Base-by-base conservation (phyloP, 768 basidiomycete genomes). In the Lactifluus hygrophoroides region DNA sequence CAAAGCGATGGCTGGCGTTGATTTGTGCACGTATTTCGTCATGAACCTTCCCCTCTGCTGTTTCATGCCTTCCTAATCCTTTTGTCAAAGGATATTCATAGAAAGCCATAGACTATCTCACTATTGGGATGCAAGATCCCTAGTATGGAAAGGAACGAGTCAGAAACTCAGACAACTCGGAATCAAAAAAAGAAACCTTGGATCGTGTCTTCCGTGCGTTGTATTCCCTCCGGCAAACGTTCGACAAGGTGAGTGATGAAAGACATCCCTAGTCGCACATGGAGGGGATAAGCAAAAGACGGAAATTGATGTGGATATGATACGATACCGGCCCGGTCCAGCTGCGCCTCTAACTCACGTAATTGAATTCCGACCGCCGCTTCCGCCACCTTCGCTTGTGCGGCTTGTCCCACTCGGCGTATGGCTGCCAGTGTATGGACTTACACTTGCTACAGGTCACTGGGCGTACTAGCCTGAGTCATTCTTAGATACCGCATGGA, bases 21-120 rank as follows among this genome's bases (percentile, higher is more conserved):
- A 97, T 96, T 68, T 82, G 77, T 2, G 81, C 80, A 23, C 93
- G 77, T 63, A 89, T 74, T 64, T 80, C 74, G 68, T 96, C 94
- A 60, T 81, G 74, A 10, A 71, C 76, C 61, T 80, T 83, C 70
- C 92, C 94, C 56, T 85, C 74, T 0, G 85, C 83, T 49, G 81
- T 81, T 65, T 93, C 88, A 67, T 93, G 91, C 37, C 89, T 83
- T 49, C 81, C 71, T 77, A 50, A 28, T 38, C 32, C 8, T 14
- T 25, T 9, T 34, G 40, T 35, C 47, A 28, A 17, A 37, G 23
- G 27, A 17, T 5, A 21, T 10, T 8, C 16, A 16, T 32, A n/a
- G 38, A 17, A 5, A 5, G 14, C 14, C 11, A 21, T 16, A 37
- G 25, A n/a, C 25, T 25, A 43, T 27, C 63, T 56, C 50, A 68